Base-by-base conservation (phyloP, 2,329 filamentous ascomycete species). In the Trichoderma koningiopsis region DNA sequence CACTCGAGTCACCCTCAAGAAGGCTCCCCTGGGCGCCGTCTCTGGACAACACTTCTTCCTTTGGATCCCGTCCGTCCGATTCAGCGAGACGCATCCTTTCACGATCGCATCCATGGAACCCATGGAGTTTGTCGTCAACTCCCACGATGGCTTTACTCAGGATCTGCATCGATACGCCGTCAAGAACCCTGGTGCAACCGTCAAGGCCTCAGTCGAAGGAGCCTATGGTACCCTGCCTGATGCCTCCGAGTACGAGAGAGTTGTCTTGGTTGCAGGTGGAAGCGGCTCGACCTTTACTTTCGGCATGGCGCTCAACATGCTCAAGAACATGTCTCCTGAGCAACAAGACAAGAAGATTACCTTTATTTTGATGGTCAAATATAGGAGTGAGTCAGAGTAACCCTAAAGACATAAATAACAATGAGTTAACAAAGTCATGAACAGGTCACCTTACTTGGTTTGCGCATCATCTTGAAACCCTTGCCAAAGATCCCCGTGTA, bases 41-140 rank as follows among this genome's bases (percentile, higher is more conserved):
- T 83, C 88, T 0, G 88, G 88, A 1, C 86, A 86, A 71, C 89
- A 91, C 74, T 87, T 86, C 72, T 90, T 89, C 73, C 77, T 91
- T 35, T 91, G 87, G 87, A 83, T 91, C 7, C 89, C 89, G 0
- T 79, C 79, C 5, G 82, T 91, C 59, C 84, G 88, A 11, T 72
- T 80, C 1, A 79, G 85, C 22, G 86, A 91, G 76, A 88, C 85
- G 2, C 89, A 91, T 71, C 88, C 88, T 0, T 91, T 91, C 72
- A 90, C 88, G 2, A 86, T 90, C 60, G 85, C 85, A 27, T 77
- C 82, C 27, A 82, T 81, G 19, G 77, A 83, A 37, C 84, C 86
- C 0, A 74, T 87, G 35, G 87, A 90, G 77, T 87, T 90, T 61
- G 83, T 90, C 27, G 83, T 90, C 64, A 82, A 84, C 60, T 83